Evolutionary conservation across 2,329 filamentous ascomycete genomes (phyloP).

Genomic region (Seiridium unicorne): DNA sequence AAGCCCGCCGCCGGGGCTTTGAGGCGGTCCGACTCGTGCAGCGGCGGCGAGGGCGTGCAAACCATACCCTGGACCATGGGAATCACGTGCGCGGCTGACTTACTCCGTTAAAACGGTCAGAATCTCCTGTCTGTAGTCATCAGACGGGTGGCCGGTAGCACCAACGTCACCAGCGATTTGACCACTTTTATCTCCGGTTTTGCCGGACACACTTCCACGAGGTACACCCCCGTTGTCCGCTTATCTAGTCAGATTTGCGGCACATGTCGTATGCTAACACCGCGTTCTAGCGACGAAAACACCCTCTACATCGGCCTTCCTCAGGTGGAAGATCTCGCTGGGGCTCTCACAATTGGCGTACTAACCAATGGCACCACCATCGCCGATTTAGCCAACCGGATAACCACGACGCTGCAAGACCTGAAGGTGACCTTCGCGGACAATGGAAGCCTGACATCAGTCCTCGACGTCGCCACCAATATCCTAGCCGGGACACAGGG

Average conservation of each 20-base stretch:
- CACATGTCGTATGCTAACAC: not conserved
- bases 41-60: no score
- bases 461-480: conserved; percentile 1
- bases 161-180: not conserved
- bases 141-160: not conserved
- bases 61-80: no score
- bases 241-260: not conserved
- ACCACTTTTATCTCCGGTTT: not conserved
- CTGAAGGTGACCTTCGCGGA: not conserved
- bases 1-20: not conserved
- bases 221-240: not conserved
- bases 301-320: not conserved
- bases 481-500: conserved; percentile 2
- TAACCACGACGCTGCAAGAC: conserved; percentile 2
- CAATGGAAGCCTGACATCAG: not conserved
- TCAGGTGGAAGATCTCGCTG: not conserved
- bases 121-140: not conserved
- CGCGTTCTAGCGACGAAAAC: not conserved
- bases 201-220: not conserved
- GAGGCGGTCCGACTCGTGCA: not conserved
- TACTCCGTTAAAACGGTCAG: no score
- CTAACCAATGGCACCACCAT: not conserved
- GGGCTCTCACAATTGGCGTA: not conserved
- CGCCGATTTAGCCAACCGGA: not conserved
- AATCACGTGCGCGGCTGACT: no score